Evolutionary conservation across 345 rosid species (phyloP).

Genomic region (Rubroshorea leprosula): DNA sequence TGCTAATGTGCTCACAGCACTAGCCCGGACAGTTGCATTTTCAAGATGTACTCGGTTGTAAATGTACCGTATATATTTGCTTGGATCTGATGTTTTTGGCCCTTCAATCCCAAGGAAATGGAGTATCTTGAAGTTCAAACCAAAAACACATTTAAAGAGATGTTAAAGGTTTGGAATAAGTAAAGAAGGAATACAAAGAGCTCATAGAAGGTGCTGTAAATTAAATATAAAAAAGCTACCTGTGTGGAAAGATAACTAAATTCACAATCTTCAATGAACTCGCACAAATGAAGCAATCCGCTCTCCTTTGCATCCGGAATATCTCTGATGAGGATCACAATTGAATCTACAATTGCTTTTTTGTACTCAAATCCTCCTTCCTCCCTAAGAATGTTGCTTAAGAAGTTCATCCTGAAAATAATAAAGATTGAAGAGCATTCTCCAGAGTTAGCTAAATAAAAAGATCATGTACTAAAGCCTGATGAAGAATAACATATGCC

Average conservation of each 20-base stretch:
- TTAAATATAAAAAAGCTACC: slow-evolving; percentile 33
- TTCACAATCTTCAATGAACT: slow-evolving; percentile 99
- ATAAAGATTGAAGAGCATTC: slow-evolving; percentile 6
- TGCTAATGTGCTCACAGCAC: slow-evolving; percentile 92
- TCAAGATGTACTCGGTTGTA: slow-evolving; percentile 98
- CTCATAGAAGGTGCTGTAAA: slow-evolving; percentile 4
- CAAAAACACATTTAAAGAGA: slow-evolving; percentile 10
- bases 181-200: not conserved
- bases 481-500: not conserved
- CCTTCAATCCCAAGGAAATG: slow-evolving; percentile 98
- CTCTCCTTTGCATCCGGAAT: slow-evolving; percentile 96
- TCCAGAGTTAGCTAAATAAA: not conserved
- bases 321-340: slow-evolving; percentile 92
- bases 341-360: slow-evolving; percentile 95
- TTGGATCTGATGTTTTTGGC: slow-evolving; percentile 89
- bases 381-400: slow-evolving; percentile 97
- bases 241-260: slow-evolving; percentile 96
- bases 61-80: slow-evolving; percentile 92
- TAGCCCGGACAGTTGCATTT: slow-evolving; percentile 96
- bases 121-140: slow-evolving; percentile 50
- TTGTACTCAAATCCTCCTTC: slow-evolving; percentile 99
- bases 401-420: slow-evolving; percentile 82
- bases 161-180: not conserved
- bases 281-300: slow-evolving; percentile 96
- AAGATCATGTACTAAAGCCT: too few species aligned